Evolutionary conservation across 768 basidiomycete genomes (phyloP).

Genomic region (Tulasnella sp.): DNA sequence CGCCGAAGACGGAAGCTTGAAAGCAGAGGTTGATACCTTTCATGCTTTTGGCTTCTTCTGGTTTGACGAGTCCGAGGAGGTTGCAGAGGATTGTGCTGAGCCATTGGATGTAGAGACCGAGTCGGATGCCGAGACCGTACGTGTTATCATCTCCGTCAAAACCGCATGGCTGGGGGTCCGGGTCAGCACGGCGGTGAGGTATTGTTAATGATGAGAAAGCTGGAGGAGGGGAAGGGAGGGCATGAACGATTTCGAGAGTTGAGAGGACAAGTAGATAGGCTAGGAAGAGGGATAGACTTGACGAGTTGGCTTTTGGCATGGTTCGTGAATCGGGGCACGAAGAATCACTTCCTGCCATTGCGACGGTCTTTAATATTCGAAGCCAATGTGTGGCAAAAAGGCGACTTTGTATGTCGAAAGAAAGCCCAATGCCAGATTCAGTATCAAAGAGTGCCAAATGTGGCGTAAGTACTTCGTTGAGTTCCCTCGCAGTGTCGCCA

Average conservation of each 20-base stretch:
- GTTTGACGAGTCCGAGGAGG: background rate
- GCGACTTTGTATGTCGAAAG: background rate
- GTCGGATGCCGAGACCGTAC: slow-evolving; percentile 19
- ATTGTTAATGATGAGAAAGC: background rate
- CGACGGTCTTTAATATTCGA: background rate
- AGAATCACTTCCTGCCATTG: background rate
- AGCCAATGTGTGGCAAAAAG: background rate
- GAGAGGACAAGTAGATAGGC: background rate
- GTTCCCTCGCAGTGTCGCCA: background rate
- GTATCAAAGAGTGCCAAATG: background rate
- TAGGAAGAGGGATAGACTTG: background rate
- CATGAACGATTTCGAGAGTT: background rate
- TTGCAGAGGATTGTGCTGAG: background rate
- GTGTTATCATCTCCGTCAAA: slow-evolving; percentile 12
- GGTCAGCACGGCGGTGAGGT: background rate
- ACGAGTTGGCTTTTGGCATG: background rate
- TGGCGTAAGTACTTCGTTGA: background rate
- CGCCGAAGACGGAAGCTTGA: background rate
- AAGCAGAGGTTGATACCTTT: slow-evolving; percentile 1
- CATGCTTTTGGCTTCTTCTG: slow-evolving; percentile 12
- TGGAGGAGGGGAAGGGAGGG: background rate
- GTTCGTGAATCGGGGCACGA: background rate
- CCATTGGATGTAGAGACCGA: slow-evolving; percentile 19
- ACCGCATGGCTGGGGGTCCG: background rate
- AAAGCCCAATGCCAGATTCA: background rate